A percentile compares a stretch with the other conserved stretches of the same genome.
phyloP scores from a whole-genome alignment of 2,329 filamentous ascomycete species.

The Paramyrothecium sp. region DNA sequence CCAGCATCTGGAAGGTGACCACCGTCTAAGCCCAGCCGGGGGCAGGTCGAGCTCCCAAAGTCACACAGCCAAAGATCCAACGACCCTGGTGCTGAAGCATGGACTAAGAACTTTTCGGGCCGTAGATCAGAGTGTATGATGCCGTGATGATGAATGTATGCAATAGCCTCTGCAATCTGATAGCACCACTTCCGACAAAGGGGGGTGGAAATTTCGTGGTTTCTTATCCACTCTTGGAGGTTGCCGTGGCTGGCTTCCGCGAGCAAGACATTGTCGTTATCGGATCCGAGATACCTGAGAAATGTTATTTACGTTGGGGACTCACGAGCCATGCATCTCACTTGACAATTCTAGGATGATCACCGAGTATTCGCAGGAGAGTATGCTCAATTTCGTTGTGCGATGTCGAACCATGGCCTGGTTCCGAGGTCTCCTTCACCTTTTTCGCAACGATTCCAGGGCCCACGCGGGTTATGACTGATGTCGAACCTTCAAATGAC shows the following conservation, averaged over 20 bases:
- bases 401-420: too few species aligned
- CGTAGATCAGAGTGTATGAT: slow-evolving; percentile 31
- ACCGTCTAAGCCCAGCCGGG: slow-evolving; percentile 23
- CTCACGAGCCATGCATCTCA: too few species aligned
- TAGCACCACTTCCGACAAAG: slow-evolving; percentile 20
- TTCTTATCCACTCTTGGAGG: slow-evolving; percentile 10
- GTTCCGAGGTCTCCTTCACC: too few species aligned
- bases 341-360: too few species aligned
- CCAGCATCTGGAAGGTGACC: slow-evolving; percentile 20
- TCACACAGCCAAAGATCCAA: slow-evolving; percentile 28
- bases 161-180: slow-evolving; percentile 25
- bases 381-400: too few species aligned
- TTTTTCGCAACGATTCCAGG: too few species aligned
- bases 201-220: slow-evolving; percentile 1
- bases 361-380: too few species aligned
- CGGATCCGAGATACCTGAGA: not conserved
- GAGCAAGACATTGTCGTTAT: not conserved
- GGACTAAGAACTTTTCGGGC: slow-evolving; percentile 27
- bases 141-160: slow-evolving; percentile 24
- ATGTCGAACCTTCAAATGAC: too few species aligned
- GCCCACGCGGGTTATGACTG: too few species aligned
- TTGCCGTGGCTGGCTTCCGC: slow-evolving; percentile 7
- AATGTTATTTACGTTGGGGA: too few species aligned
- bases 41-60: slow-evolving; percentile 27
- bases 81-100: slow-evolving; percentile 16